Percentiles rank a stretch among this genome's conserved stretches.
Conservation (phyloP, 2,329 filamentous ascomycete species). For the Grosmannia serpens region DNA sequence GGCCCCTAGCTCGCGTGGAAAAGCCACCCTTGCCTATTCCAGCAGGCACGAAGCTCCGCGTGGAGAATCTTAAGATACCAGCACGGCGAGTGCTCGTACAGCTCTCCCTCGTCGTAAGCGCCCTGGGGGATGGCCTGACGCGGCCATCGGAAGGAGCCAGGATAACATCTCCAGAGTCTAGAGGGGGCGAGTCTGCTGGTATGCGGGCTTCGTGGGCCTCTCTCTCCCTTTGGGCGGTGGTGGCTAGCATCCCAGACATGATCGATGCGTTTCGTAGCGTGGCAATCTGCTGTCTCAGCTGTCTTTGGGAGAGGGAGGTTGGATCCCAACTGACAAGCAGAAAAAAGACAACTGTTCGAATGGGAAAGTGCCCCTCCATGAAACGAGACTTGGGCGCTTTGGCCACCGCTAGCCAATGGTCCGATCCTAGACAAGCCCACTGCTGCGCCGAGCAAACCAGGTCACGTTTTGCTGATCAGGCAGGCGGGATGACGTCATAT, state of each 20-base stretch:
- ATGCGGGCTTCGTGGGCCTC: neutral
- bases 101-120: neutral
- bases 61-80: neutral
- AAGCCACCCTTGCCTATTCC: neutral
- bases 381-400: neutral
- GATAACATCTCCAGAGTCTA: neutral
- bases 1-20: neutral
- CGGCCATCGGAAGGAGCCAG: neutral
- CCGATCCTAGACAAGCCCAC: conserved; percentile 1
- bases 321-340: neutral
- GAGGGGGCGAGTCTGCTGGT: too few species aligned
- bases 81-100: neutral
- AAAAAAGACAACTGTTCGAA: neutral
- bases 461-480: neutral
- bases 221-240: neutral
- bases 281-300: neutral
- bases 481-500: conserved; percentile 1
- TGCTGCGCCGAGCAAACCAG: neutral
- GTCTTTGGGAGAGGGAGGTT: neutral
- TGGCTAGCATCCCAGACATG: neutral
- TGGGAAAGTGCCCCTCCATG: neutral
- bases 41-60: neutral
- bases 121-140: neutral
- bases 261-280: neutral
- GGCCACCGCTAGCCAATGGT: neutral